Base-by-base conservation (phyloP, 108 stramenopile species). In the Nitzschia putrida region DNA sequence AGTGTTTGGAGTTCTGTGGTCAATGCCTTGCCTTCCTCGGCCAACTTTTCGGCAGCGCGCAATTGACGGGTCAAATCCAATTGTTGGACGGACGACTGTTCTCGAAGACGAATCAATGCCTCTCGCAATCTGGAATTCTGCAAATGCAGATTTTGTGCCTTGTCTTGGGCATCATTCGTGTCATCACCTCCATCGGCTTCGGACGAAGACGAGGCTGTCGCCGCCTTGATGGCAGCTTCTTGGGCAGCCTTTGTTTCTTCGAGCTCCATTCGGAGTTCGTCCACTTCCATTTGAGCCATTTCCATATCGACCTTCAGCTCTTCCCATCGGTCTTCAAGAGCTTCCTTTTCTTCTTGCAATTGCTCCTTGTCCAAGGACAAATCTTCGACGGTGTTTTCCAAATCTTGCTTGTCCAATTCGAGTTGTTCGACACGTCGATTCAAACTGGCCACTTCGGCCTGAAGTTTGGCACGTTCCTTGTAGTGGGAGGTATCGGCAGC, bases 41-140 rank as follows among this genome's bases (percentile, higher is more conserved):
- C 85, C 25, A 88, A 66, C 64, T 86, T 88, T 47, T 81, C 81
- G 3, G 71, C 64, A 1, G 79, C 49, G 42, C 86, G 83, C 0
- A 94, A 44, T 51, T 86, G 82, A 26, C 84, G 70, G 0, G 74
- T 67, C 37, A 90, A 65, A 50, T 91, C 87, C 82, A 88, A 83
- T 53, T 88, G 84, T 77, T 94, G 89, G 22, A 81, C 51, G 40
- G 85, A 76, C 16, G 90, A 79, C 71, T 94, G 93, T 66, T 91
- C 90, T 18, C 88, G 75, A 0, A 94, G 61, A 37, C 88, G 87
- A 26, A 94, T 78, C 51, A 94, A 61, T 34, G 93, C 93, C 20
- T 91, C 89, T 5, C 93, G 87, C 56, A 94, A 65, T n/a, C 93
- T 71, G 3, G 83, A 78, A 76, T 94, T 94, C 66, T 94, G 90